Evolutionary conservation across 1,139 yeast genomes (phyloP).

Genomic region (Diutina catenulata): DNA sequence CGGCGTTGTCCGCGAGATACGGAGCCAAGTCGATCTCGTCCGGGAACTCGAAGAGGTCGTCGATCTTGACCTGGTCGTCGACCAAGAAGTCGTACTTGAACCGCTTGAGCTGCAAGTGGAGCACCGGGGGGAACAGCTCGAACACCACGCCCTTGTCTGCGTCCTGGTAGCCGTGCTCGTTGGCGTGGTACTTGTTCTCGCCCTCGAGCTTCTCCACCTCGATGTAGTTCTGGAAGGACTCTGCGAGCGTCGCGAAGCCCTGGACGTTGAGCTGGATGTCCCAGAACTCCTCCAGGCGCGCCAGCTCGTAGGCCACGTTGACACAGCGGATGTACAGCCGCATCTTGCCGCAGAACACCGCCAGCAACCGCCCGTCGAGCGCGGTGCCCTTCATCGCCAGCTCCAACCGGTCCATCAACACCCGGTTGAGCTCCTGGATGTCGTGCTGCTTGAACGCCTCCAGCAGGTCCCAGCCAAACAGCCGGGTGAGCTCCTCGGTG

Average conservation of each 20-base stretch:
- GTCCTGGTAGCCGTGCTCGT: conserved; percentile 77
- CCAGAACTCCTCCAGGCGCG: conserved; percentile 94
- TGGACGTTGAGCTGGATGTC: conserved; percentile 93
- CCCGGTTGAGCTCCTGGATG: conserved; percentile 91
- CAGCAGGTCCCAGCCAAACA: conserved; percentile 95
- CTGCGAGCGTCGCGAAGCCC: conserved; percentile 58
- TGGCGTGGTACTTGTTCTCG: conserved; percentile 92
- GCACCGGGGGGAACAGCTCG: conserved; percentile 80
- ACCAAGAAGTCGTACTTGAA: conserved; percentile 90
- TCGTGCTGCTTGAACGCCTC: conserved; percentile 98
- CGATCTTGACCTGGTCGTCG: conserved; percentile 82
- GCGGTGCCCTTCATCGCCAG: conserved; percentile 82
- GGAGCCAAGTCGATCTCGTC: conserved; percentile 72
- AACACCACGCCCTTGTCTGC: conserved; percentile 95
- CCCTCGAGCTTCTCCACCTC: conserved; percentile 87
- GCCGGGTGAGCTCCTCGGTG: conserved; percentile 74
- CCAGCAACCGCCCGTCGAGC: conserved; percentile 70
- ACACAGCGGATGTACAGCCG: conserved; percentile 88
- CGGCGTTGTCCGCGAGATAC: conserved; percentile 53
- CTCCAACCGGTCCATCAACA: conserved; percentile 89
- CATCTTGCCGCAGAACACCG: conserved; percentile 93
- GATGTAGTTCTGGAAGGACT: conserved; percentile 76
- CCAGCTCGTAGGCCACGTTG: conserved; percentile 89
- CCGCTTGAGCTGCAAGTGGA: conserved; percentile 85
- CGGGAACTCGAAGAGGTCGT: conserved; percentile 88